Evolutionary conservation across 1,139 yeast genomes (phyloP).

Genomic region (Pichia sp.): DNA sequence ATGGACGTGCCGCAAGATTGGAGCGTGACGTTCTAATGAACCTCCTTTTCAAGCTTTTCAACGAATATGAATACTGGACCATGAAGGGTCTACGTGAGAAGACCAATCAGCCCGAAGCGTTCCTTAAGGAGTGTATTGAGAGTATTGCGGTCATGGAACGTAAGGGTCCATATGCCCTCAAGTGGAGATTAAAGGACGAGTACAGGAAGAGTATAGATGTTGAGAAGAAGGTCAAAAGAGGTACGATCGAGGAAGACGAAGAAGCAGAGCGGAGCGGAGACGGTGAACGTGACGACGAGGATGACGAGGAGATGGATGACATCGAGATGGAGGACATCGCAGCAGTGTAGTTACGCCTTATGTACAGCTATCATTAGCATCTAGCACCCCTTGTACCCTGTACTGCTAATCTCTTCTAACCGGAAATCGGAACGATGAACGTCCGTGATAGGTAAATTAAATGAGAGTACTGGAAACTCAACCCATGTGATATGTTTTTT

Average conservation of each 20-base stretch:
- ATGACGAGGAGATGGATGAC: slow-evolving; percentile 27
- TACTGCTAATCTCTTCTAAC: too few species aligned
- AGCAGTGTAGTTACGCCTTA: slow-evolving; percentile 11
- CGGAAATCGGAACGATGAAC: too few species aligned
- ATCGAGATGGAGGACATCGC: slow-evolving; percentile 30
- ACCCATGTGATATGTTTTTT: too few species aligned
- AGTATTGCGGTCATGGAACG: slow-evolving; percentile 84
- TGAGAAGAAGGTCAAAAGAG: slow-evolving; percentile 54
- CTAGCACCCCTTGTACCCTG: too few species aligned
- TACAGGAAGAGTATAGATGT: slow-evolving; percentile 76
- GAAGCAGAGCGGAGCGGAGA: slow-evolving; percentile 1
- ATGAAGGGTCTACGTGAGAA: slow-evolving; percentile 90
- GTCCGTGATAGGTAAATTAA: too few species aligned
- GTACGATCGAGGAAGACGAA: slow-evolving; percentile 46
- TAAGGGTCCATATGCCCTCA: slow-evolving; percentile 93
- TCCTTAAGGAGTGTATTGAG: slow-evolving; percentile 84
- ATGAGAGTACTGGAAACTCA: too few species aligned
- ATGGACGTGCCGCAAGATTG: slow-evolving; percentile 90
- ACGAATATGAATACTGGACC: slow-evolving; percentile 95
- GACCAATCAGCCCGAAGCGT: slow-evolving; percentile 93
- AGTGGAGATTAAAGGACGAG: slow-evolving; percentile 85
- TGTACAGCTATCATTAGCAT: too few species aligned
- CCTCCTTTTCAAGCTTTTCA: slow-evolving; percentile 78
- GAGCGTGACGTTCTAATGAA: slow-evolving; percentile 90
- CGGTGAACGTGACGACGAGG: slow-evolving; percentile 36